A percentile compares a stretch with the other conserved stretches of the same genome.
These are phyloP conservation scores for Adansonia digitata DNA, from an alignment of 345 rosid genomes.

Conservation along the genomic window DNA sequence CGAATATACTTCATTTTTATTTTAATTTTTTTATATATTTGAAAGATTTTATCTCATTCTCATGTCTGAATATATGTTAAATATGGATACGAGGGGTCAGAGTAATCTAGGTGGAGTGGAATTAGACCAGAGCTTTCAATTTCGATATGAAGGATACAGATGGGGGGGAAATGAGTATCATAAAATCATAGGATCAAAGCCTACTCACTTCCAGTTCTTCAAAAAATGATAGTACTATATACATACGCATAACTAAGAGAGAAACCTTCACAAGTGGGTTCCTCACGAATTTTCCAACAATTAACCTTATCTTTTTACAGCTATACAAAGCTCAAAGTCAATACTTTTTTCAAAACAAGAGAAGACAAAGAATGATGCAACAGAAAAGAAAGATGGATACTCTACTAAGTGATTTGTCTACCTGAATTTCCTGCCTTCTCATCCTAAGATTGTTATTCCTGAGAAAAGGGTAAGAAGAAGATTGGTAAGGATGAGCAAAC, in stretches of 20 bases:
- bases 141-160: background rate
- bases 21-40: too few relatives aligned
- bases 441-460: conserved; percentile 47
- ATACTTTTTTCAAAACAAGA: conserved; percentile 48
- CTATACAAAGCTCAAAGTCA: background rate
- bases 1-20: too few relatives aligned
- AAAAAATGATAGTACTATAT: background rate
- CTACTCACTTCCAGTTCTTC: background rate
- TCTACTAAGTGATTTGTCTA: conserved; percentile 66
- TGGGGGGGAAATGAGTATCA: background rate
- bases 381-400: conserved; percentile 67
- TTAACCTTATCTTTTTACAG: background rate
- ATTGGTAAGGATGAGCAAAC: conserved; percentile 42
- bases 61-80: too few relatives aligned
- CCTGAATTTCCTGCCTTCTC: conserved; percentile 70
- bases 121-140: background rate
- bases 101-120: too few relatives aligned
- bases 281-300: background rate
- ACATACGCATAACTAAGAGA: background rate
- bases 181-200: too few relatives aligned
- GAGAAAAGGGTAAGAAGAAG: conserved; percentile 27
- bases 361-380: conserved; percentile 69
- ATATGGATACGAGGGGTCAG: too few relatives aligned
- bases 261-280: background rate
- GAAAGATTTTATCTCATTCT: too few relatives aligned